These are phyloP conservation scores for Cystoisospora suis DNA, from an alignment of 169 alveolate genomes.

Conservation along the genomic window DNA sequence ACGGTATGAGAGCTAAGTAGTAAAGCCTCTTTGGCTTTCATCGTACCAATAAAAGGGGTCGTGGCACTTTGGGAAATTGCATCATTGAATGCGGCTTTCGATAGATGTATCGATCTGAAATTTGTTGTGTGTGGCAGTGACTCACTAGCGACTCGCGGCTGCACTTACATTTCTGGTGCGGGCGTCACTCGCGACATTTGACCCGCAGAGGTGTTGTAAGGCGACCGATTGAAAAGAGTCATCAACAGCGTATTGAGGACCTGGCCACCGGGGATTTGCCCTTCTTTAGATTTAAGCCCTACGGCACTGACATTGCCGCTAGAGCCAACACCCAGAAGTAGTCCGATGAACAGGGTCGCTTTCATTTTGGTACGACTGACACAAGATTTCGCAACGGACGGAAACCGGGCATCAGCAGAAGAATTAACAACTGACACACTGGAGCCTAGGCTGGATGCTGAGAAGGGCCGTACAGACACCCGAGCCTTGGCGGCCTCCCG, in stretches of 20 bases:
- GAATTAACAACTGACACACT: no score
- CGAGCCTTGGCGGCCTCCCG: no score
- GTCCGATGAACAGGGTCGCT: no score
- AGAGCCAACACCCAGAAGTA: no score
- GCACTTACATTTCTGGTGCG: not conserved
- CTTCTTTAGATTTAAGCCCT: not conserved
- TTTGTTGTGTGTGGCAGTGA: not conserved
- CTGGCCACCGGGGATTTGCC: not conserved
- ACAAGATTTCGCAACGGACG: no score
- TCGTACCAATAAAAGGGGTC: slow-evolving; percentile 11
- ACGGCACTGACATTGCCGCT: not conserved
- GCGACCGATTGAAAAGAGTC: not conserved
- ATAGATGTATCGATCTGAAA: not conserved
- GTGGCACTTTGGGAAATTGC: not conserved
- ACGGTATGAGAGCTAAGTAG: not conserved
- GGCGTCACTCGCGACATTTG: slow-evolving; percentile 10
- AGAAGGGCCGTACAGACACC: no score
- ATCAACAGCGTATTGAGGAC: slow-evolving; percentile 2
- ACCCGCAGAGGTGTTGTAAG: slow-evolving; percentile 12
- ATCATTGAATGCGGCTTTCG: slow-evolving; percentile 4
- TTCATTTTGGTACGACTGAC: no score
- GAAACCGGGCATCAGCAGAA: no score
- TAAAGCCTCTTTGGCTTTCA: not conserved
- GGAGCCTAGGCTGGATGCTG: no score
- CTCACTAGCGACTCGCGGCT: not conserved